Evolutionary conservation across 495 filamentous ascomycete species (phyloP).

Genomic region (Trypethelium eluteriae): DNA sequence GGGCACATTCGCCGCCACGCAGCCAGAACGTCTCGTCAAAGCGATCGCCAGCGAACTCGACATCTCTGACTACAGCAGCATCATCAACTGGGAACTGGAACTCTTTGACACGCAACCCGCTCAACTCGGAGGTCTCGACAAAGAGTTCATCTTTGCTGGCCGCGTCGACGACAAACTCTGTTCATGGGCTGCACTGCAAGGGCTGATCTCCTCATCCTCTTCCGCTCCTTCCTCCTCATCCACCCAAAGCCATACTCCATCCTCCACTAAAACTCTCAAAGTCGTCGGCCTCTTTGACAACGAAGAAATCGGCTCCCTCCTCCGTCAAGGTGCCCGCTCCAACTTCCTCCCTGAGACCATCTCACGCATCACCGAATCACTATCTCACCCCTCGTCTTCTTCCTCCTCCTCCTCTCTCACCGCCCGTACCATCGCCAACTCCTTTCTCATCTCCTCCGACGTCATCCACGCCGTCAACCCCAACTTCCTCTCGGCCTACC

Average conservation of each 20-base stretch:
- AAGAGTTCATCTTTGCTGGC: constrained; percentile 90
- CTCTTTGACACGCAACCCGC: constrained; percentile 88
- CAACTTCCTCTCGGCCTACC: constrained; percentile 76
- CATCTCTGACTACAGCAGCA: constrained; percentile 55
- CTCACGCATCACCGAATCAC: constrained; percentile 69
- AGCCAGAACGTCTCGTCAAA: constrained; percentile 75
- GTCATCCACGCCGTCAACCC: constrained; percentile 93
- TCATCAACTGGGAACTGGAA: constrained; percentile 96
- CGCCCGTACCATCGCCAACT: no score
- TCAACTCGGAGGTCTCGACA: constrained; percentile 73
- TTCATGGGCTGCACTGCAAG: constrained; percentile 84
- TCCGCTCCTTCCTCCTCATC: constrained; percentile 28
- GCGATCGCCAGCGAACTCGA: constrained; percentile 68
- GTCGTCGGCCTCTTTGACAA: constrained; percentile 89
- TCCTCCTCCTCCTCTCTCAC: constrained; percentile 36
- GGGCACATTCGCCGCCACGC: constrained; percentile 67
- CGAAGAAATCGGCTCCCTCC: constrained; percentile 85
- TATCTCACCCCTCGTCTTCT: constrained; percentile 38
- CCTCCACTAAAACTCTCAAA: constrained; percentile 47
- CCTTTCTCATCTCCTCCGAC: constrained; percentile 86
- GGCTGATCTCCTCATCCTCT: constrained; percentile 58
- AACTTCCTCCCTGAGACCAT: constrained; percentile 78
- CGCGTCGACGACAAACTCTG: constrained; percentile 97
- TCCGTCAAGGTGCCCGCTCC: constrained; percentile 81
- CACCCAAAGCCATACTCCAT: background rate